These are phyloP conservation scores for Cornus controversa DNA, from an alignment of 148 eudicot species.

Conservation along the genomic window DNA sequence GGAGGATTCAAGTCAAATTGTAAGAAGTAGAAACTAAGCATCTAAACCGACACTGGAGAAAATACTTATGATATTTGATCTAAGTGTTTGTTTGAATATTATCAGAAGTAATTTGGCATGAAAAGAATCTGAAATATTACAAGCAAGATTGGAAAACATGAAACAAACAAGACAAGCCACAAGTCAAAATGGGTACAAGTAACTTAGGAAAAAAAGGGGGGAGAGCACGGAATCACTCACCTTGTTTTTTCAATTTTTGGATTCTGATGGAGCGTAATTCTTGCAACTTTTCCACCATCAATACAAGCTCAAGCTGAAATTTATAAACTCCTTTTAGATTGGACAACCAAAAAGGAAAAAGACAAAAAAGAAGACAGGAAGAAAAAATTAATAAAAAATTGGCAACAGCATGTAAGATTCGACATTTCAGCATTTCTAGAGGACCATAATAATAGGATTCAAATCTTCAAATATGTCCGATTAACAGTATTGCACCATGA, in stretches of 20 bases:
- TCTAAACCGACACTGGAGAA: background rate
- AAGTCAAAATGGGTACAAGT: background rate
- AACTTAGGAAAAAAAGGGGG: background rate
- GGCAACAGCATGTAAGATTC: background rate
- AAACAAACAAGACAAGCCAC: background rate
- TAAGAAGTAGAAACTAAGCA: background rate
- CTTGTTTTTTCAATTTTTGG: slow-evolving; percentile 94
- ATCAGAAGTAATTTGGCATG: background rate
- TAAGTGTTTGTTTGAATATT: background rate
- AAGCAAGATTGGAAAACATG: background rate
- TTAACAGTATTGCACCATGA: background rate
- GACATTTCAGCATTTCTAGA: background rate
- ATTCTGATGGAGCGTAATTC: slow-evolving; percentile 89
- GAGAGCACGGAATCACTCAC: slow-evolving; percentile 26
- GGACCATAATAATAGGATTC: background rate
- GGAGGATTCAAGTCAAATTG: background rate
- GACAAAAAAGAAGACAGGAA: background rate
- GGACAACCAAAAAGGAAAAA: background rate
- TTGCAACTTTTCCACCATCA: slow-evolving; percentile 95
- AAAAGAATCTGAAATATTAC: background rate
- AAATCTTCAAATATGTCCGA: background rate
- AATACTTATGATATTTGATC: background rate
- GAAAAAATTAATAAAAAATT: background rate
- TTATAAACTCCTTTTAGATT: background rate
- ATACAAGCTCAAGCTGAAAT: slow-evolving; percentile 89